These are phyloP conservation scores for Colletotrichum sublineola DNA, from an alignment of 2,329 filamentous ascomycete species.

Conservation along the genomic window DNA sequence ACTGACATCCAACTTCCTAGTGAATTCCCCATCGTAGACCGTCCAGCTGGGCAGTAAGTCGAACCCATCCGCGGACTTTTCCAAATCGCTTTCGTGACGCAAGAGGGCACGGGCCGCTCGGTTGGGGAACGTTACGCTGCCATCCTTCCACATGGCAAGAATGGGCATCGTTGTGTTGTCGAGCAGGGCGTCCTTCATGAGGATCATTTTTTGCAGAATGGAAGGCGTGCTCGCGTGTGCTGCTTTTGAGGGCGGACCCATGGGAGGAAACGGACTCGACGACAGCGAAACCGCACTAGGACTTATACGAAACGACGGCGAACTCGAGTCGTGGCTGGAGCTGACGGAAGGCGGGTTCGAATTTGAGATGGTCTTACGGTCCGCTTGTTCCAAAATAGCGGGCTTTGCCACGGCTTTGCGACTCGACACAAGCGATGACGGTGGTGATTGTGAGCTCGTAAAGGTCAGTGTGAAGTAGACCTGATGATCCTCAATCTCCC, in stretches of 20 bases:
- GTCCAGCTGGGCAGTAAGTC: slow-evolving; percentile 72
- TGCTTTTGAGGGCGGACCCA: slow-evolving; percentile 72
- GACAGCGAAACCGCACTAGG: slow-evolving; percentile 68
- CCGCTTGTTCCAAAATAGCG: slow-evolving; percentile 60
- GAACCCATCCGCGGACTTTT: slow-evolving; percentile 59
- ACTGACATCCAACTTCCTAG: slow-evolving; percentile 64
- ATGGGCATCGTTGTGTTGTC: slow-evolving; percentile 82
- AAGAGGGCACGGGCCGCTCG: slow-evolving; percentile 71
- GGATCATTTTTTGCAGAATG: slow-evolving; percentile 77
- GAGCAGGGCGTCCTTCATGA: slow-evolving; percentile 82
- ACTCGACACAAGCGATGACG: slow-evolving; percentile 49
- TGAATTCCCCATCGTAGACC: slow-evolving; percentile 77
- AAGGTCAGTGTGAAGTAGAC: slow-evolving; percentile 83
- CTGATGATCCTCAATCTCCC: slow-evolving; percentile 75
- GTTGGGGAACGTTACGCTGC: slow-evolving; percentile 80
- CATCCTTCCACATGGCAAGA: slow-evolving; percentile 85
- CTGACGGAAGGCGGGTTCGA: slow-evolving; percentile 62
- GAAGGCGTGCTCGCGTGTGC: slow-evolving; percentile 71
- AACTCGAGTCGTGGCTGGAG: slow-evolving; percentile 63
- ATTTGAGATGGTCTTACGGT: slow-evolving; percentile 58
- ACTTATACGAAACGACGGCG: slow-evolving; percentile 60
- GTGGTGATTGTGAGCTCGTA: slow-evolving; percentile 67
- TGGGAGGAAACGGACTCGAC: slow-evolving; percentile 73
- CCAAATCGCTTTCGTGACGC: slow-evolving; percentile 55
- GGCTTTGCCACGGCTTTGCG: slow-evolving; percentile 57